Evolutionary conservation across 2,329 filamentous ascomycete species (phyloP), one percentile per base, ranked within the genome.

Genomic region (Calonectria pauciramosa): DNA sequence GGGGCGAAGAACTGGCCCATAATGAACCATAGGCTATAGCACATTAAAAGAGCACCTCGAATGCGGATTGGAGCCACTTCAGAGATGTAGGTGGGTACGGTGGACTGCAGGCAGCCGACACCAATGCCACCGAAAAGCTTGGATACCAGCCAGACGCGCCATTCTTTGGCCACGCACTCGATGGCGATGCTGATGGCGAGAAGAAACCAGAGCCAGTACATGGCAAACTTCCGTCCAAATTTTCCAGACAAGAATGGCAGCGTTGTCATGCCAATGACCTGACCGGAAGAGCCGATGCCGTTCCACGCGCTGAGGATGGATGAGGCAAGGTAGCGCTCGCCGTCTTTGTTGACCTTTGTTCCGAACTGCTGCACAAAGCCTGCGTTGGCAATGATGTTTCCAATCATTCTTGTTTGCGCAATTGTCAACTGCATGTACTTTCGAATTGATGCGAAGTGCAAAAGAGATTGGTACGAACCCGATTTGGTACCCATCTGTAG

Each of bases 1-100:
- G 83, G 85, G 11, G 84, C 86, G 60, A 85, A 86, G 41, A 88
- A 83, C 36, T 84, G 82, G 1, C 86, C 87, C 1, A 87, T 60
- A 5, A 84, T 82, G 74, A 84, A 88, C 87, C 87, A 88, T 77
- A 86, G 83, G 67, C 79, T 85, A 76, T 87, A 86, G 16, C 82
- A 80, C 71, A 86, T 86, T 67, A 87, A 82, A 16, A 81, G 60
- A 8, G 84, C 82, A 16, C 86, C 86, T 47, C 85, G 80, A 2
- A 86, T 80, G 20, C 84, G 83, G 10, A 13, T 41, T 4, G 68
- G 68, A 11, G 64, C 41, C 11, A 72, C 66, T n/a, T 76, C 75
- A 16, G 72, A 34, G 44, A 76, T 70, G 49, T 76, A 75, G 0
- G 72, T 51, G 1, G 73, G 75, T 2, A 75, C 38, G 0, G 75